These are phyloP conservation scores for Sporothrix mexicana DNA, from an alignment of 2,329 filamentous ascomycete species.

Conservation along the genomic window DNA sequence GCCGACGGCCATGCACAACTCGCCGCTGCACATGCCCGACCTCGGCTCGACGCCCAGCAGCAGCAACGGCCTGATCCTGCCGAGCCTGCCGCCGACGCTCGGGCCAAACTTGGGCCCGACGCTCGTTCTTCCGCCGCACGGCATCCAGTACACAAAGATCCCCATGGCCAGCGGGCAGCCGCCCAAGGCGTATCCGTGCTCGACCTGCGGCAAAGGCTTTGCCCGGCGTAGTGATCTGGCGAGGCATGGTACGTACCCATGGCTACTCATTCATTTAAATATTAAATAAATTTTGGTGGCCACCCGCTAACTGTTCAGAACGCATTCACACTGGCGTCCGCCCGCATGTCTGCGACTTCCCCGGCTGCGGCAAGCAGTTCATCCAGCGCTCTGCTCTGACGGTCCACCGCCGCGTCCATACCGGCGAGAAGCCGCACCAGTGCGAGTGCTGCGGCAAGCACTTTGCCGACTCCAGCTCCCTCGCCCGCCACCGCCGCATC, in stretches of 20 bases:
- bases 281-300: neutral
- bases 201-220: conserved; percentile 88
- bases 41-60: conserved; percentile 47
- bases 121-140: conserved; percentile 40
- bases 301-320: conserved; percentile 59
- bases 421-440: conserved; percentile 97
- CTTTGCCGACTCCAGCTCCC: conserved; percentile 93
- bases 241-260: conserved; percentile 76
- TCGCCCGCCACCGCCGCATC: conserved; percentile 91
- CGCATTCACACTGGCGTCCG: conserved; percentile 92
- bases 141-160: conserved; percentile 38
- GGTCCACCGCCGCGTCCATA: conserved; percentile 93
- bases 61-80: conserved; percentile 51
- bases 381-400: conserved; percentile 96
- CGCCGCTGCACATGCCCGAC: conserved; percentile 54
- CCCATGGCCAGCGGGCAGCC: conserved; percentile 37
- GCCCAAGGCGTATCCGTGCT: conserved; percentile 81
- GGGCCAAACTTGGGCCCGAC: conserved; percentile 32
- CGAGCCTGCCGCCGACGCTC: conserved; percentile 48
- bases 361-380: conserved; percentile 91
- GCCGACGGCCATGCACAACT: conserved; percentile 54
- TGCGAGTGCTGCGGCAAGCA: conserved; percentile 97
- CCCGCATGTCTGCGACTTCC: conserved; percentile 90
- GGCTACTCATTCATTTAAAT: too few relatives aligned
- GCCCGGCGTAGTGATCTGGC: conserved; percentile 92